These are phyloP conservation scores for Lasiosphaeria miniovina DNA, from an alignment of 495 filamentous ascomycete genomes.

Conservation along the genomic window DNA sequence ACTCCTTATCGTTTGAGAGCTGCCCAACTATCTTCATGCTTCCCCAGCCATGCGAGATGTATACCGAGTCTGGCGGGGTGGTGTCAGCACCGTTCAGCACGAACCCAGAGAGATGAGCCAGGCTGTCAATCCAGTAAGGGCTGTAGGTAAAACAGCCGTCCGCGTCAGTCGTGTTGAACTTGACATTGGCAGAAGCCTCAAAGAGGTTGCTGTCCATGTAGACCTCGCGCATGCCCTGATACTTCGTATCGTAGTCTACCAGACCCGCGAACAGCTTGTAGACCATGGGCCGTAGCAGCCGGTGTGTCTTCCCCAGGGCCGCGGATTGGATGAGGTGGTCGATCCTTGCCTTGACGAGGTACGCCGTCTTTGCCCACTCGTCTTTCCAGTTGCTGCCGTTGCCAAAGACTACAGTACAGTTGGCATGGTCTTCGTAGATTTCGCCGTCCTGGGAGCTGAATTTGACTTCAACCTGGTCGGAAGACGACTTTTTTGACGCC, in stretches of 20 bases:
- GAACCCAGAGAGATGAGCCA: slow-evolving; percentile 59
- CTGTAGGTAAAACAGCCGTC: slow-evolving; percentile 54
- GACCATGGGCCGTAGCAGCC: slow-evolving; percentile 53
- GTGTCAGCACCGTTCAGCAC: slow-evolving; percentile 63
- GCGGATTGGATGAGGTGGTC: slow-evolving; percentile 35
- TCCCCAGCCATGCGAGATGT: slow-evolving; percentile 64
- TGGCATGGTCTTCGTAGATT: slow-evolving; percentile 32
- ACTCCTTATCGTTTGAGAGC: slow-evolving; percentile 53
- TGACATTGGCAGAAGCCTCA: slow-evolving; percentile 29
- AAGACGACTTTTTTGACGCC: slow-evolving; percentile 14
- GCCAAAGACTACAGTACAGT: slow-evolving; percentile 34
- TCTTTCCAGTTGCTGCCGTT: slow-evolving; percentile 28
- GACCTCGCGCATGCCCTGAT: slow-evolving; percentile 25
- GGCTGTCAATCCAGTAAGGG: slow-evolving; percentile 63
- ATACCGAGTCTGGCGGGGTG: slow-evolving; percentile 56
- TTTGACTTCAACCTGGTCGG: slow-evolving; percentile 17
- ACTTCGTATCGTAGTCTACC: slow-evolving; percentile 49
- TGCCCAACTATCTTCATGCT: slow-evolving; percentile 57
- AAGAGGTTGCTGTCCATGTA: slow-evolving; percentile 22
- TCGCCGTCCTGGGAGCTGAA: slow-evolving; percentile 22
- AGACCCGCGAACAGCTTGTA: slow-evolving; percentile 62
- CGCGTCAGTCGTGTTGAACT: slow-evolving; percentile 21
- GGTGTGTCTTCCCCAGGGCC: slow-evolving; percentile 39
- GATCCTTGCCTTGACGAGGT: slow-evolving; percentile 42
- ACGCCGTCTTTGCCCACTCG: slow-evolving; percentile 42